phyloP scores from a whole-genome alignment of 768 basidiomycete species.

The Mycena pura region DNA sequence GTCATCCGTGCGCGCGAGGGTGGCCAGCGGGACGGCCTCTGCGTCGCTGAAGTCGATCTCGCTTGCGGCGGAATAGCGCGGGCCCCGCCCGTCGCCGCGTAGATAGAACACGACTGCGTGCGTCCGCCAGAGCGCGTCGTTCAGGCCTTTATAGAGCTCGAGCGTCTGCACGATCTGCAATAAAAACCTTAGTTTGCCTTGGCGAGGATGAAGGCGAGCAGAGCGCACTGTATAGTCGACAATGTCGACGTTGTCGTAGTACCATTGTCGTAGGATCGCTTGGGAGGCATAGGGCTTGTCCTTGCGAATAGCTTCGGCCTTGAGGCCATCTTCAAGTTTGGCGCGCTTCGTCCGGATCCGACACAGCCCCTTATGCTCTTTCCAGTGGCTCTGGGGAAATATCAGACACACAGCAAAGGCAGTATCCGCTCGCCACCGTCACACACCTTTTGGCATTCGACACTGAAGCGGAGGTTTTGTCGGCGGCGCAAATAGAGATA shows the following conservation, averaged over 20 bases:
- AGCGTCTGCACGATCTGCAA: constrained; percentile 17
- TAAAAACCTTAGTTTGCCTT: not conserved
- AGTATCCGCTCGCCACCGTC: no score
- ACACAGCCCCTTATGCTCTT: constrained; percentile 18
- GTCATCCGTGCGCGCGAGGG: not conserved
- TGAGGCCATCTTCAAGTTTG: not conserved
- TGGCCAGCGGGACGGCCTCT: not conserved
- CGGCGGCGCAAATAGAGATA: no score
- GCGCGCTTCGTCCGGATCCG: not conserved
- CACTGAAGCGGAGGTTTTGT: not conserved
- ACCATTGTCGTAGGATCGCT: constrained; percentile 19
- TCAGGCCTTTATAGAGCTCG: constrained; percentile 17
- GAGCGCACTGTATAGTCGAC: constrained; percentile 18
- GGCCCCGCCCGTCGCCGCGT: constrained; percentile 6
- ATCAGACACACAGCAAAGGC: not conserved
- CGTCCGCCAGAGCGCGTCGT: constrained; percentile 12
- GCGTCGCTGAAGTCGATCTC: constrained; percentile 17
- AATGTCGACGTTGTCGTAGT: constrained; percentile 24
- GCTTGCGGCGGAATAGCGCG: not conserved
- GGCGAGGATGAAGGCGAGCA: not conserved
- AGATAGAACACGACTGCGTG: constrained; percentile 15
- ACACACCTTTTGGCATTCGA: constrained; percentile 17
- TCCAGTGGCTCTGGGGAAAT: constrained; percentile 14
- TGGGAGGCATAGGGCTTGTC: constrained; percentile 15
- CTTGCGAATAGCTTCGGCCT: constrained; percentile 1